Conservation (phyloP, 1,284 basidiomycete genomes). For the Cutaneotrichosporon dermatis region DNA sequence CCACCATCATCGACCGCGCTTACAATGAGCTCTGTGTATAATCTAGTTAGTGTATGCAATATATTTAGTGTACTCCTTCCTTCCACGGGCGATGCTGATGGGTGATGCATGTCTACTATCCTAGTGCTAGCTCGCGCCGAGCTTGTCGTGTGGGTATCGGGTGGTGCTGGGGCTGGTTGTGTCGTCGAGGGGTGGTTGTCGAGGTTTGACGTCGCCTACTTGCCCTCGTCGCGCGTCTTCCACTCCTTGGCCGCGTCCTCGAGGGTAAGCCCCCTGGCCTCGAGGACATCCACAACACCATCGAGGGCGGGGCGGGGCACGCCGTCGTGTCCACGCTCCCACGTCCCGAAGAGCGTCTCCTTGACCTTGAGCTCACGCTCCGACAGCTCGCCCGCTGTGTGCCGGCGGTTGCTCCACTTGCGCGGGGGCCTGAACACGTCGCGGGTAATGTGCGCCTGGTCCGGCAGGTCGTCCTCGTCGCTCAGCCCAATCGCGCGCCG, state of each 20-base stretch:
- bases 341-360: constrained; percentile 43
- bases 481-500: constrained; percentile 5
- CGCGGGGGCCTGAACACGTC: constrained; percentile 11
- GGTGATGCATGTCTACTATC: constrained; percentile 3
- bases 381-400: constrained; percentile 11
- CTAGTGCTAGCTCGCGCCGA: neutral
- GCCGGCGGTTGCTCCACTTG: constrained; percentile 1
- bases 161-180: neutral
- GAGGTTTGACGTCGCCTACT: neutral
- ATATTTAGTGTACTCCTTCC: neutral
- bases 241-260: constrained; percentile 28
- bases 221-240: constrained; percentile 22
- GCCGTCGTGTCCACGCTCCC: constrained; percentile 30
- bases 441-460: constrained; percentile 3
- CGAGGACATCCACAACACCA: constrained; percentile 36
- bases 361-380: constrained; percentile 36
- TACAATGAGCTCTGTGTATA: constrained; percentile 1
- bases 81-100: neutral
- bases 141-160: neutral
- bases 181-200: neutral
- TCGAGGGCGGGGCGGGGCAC: constrained; percentile 32
- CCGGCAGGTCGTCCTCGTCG: constrained; percentile 1
- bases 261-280: constrained; percentile 28
- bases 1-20: neutral
- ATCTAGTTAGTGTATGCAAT: neutral